Base-by-base conservation (phyloP, 1,284 basidiomycete genomes). In the Tilletia caries region DNA sequence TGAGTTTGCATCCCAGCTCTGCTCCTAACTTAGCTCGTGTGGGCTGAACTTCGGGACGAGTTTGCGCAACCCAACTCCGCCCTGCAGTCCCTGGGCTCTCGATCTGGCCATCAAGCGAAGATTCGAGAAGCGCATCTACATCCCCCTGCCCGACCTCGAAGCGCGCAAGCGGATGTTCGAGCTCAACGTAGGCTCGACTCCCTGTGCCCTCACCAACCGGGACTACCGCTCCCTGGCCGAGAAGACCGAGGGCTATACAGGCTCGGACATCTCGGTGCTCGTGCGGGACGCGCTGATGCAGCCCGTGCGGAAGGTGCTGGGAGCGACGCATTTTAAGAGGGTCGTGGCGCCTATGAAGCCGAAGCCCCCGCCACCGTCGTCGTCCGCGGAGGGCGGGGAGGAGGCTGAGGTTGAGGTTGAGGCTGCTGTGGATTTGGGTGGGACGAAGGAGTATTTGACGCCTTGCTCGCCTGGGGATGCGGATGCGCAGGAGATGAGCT, bases 221-320 rank as follows among this genome's bases (percentile, higher is more conserved):
- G 95, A 98, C 79, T 95, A 91, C 82, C 89, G 91, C 65, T 80
- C 86, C 43, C 87, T 98, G 4, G 95, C 93, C 0, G 88, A 92
- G 23, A 88, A 88, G 80, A 98, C 95, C 0, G 92, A 97, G 25
- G 95, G 95, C 0, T 97, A 94, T 84, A 93, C 93, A 41, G 95
- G 95, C 13, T 95, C 93, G 15, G 95, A 98, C 86, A 94, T 98
- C 71, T 90, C 94, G 1, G 91, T 97, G 71, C 88, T 97, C 65
- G 95, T 98, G 10, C 91, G 95, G 70, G 96, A 98, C 80, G 95
- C 95, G 0, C 87, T 98, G 70, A 98, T 98, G 95, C 95, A 98
- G 83, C 95, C 96, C 0, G 93, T 98, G 27, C 89, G 96, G 69
- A 98, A 98, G 83, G 93, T 98, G 52, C 88, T 98, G 58, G 89